Conservation (phyloP, 2,329 filamentous ascomycete species). For the Scleromitrula shiraiana region DNA sequence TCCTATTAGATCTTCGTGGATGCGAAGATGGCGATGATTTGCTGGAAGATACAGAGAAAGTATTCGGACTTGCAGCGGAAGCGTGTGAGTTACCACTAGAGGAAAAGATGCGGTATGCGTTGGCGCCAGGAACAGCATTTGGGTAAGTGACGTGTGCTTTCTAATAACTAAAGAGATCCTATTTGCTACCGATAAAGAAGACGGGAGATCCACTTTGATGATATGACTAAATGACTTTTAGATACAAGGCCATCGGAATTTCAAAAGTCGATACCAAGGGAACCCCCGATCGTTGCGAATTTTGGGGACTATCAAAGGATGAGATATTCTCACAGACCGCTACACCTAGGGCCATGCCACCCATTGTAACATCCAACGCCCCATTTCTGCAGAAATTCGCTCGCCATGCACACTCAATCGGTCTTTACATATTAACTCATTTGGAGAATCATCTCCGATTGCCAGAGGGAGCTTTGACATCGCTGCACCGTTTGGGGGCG, state of each 20-base stretch:
- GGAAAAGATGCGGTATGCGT: neutral
- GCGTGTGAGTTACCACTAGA: neutral
- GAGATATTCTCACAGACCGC: neutral
- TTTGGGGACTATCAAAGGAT: neutral
- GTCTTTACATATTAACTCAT: neutral
- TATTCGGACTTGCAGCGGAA: neutral
- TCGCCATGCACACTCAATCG: neutral
- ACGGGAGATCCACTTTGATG: neutral
- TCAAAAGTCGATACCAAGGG: neutral
- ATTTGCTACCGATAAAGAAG: neutral
- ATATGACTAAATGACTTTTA: neutral
- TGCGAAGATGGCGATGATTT: neutral
- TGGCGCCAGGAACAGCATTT: neutral
- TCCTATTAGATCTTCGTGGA: slow-evolving; percentile 21
- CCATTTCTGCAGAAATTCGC: neutral
- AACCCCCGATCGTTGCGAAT: neutral
- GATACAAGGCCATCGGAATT: neutral
- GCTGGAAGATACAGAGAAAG: neutral
- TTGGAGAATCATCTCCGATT: neutral
- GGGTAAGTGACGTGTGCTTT: too few relatives aligned
- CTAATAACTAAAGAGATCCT: too few relatives aligned
- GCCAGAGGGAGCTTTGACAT: slow-evolving; percentile 29
- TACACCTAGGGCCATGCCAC: neutral
- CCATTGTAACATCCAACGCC: neutral
- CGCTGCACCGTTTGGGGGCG: slow-evolving; percentile 37